Evolutionary conservation across 2,329 filamentous ascomycete species (phyloP).

Genomic region (Aureobasidium sp.): DNA sequence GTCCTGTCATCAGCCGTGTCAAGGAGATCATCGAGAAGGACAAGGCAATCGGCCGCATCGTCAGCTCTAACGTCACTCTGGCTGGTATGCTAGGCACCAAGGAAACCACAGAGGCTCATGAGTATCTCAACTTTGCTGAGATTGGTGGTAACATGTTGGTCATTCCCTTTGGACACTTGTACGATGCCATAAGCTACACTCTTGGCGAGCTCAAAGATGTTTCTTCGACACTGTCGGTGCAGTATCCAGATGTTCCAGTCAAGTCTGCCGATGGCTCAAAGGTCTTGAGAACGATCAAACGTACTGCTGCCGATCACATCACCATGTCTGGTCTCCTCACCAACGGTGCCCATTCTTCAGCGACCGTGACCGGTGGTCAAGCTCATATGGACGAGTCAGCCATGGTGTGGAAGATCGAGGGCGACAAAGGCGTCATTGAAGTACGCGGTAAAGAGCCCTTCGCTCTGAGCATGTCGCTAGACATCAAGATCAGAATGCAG

Average conservation of each 20-base stretch:
- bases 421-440: slow-evolving; percentile 34
- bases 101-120: slow-evolving; percentile 20
- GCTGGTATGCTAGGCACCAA: slow-evolving; percentile 21
- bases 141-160: slow-evolving; percentile 37
- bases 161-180: slow-evolving; percentile 30
- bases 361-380: slow-evolving; percentile 41
- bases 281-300: slow-evolving; percentile 26
- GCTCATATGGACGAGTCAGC: slow-evolving; percentile 40
- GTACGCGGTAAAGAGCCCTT: slow-evolving; percentile 18
- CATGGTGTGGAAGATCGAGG: slow-evolving; percentile 43
- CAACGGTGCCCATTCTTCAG: slow-evolving; percentile 33
- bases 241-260: slow-evolving; percentile 34
- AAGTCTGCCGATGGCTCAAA: slow-evolving; percentile 23
- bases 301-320: slow-evolving; percentile 40
- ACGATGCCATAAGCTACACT: slow-evolving; percentile 32
- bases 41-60: slow-evolving; percentile 37
- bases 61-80: slow-evolving; percentile 27
- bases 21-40: slow-evolving; percentile 32
- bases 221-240: slow-evolving; percentile 36
- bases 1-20: slow-evolving; percentile 32
- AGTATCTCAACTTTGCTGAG: slow-evolving; percentile 42
- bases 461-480: slow-evolving; percentile 5
- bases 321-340: slow-evolving; percentile 32
- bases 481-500: slow-evolving; percentile 13
- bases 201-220: slow-evolving; percentile 24